phyloP scores from a whole-genome alignment of 164 flowering plant genomes.

The Aristolochia contorta region DNA sequence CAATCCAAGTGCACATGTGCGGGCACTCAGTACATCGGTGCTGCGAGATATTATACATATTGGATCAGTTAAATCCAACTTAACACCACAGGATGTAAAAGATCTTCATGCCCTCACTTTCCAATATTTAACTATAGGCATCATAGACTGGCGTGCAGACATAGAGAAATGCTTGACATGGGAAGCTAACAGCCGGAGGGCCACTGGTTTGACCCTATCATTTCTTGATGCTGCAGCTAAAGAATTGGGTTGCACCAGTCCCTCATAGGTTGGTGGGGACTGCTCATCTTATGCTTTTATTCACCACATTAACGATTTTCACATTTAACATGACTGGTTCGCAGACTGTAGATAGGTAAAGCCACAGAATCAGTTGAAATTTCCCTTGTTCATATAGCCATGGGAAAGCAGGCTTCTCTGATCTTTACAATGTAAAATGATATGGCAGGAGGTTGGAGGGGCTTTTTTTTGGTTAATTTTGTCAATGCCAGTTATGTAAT shows the following conservation, averaged over 20 bases:
- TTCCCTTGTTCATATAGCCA: too few species aligned
- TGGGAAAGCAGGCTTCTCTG: too few species aligned
- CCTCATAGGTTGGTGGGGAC: constrained; percentile 6
- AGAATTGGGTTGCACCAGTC: constrained; percentile 66
- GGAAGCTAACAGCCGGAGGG: constrained; percentile 71
- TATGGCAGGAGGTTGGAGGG: too few species aligned
- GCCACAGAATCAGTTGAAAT: too few species aligned
- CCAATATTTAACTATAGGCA: constrained; percentile 27
- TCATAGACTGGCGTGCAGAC: constrained; percentile 59
- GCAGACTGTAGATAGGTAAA: too few species aligned
- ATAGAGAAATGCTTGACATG: constrained; percentile 71
- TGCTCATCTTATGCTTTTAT: too few species aligned
- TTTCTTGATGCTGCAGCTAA: constrained; percentile 65
- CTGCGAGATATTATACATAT: constrained; percentile 60
- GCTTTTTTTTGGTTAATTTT: too few species aligned
- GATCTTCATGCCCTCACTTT: constrained; percentile 26
- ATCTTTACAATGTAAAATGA: too few species aligned
- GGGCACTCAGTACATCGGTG: constrained; percentile 86
- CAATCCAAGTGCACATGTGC: constrained; percentile 95
- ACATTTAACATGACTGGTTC: too few species aligned
- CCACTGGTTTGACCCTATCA: constrained; percentile 45
- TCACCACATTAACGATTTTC: too few species aligned
- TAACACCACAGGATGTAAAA: constrained; percentile 18
- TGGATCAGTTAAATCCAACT: constrained; percentile 25
- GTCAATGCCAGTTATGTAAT: too few species aligned